These are phyloP conservation scores for Chaetomium olivaceum DNA, from an alignment of 2,329 filamentous ascomycete genomes.

Conservation along the genomic window DNA sequence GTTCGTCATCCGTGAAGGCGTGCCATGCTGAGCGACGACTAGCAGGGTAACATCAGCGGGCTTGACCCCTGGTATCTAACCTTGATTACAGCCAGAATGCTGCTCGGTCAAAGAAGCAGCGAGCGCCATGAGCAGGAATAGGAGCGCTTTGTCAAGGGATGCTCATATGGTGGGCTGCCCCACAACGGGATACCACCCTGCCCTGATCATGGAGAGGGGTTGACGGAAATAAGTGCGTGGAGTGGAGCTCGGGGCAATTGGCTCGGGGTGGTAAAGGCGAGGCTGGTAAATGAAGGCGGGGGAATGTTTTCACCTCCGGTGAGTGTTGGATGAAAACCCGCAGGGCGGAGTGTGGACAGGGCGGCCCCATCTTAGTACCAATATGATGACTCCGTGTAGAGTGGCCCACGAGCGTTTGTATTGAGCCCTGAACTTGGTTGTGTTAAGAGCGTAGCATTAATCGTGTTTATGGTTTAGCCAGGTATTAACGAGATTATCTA, in stretches of 20 bases:
- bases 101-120: conserved; percentile 8
- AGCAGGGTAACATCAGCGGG: not conserved
- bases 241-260: too few species aligned
- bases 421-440: too few species aligned
- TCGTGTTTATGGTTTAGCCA: too few species aligned
- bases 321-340: too few species aligned
- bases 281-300: conserved; percentile 2
- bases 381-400: too few species aligned
- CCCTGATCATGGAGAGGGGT: not conserved
- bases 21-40: not conserved
- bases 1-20: not conserved
- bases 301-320: not conserved
- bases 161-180: too few species aligned
- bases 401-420: not conserved
- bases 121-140: not conserved
- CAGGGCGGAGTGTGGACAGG: too few species aligned
- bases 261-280: not conserved
- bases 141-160: not conserved
- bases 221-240: not conserved
- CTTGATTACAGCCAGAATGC: not conserved
- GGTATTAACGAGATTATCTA: too few species aligned
- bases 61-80: not conserved
- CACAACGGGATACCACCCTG: not conserved
- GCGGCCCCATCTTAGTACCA: too few species aligned
- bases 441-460: too few species aligned